A percentile compares a stretch with the other conserved stretches of the same genome.
Evolutionary conservation across 1,139 yeast species (phyloP).

Genomic region (Scheffersomyces stambukii): DNA sequence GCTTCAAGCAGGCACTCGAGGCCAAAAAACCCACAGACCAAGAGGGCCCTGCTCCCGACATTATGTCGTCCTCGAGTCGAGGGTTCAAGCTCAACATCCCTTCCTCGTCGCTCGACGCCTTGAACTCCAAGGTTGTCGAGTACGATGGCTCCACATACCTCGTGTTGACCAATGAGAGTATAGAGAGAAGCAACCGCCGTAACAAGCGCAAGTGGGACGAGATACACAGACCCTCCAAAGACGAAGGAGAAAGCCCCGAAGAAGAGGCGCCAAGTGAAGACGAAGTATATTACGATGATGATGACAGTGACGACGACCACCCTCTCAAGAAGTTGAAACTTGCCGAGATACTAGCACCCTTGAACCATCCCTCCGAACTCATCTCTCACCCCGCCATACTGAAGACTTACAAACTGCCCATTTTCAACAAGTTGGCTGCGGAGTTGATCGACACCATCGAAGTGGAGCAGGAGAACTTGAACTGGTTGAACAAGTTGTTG

Average conservation of each 20-base stretch:
- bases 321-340: constrained; percentile 35
- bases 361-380: constrained; percentile 76
- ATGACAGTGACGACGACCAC: constrained; percentile 24
- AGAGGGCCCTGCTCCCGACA: neutral
- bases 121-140: constrained; percentile 36
- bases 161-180: constrained; percentile 34
- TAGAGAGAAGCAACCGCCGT: constrained; percentile 22
- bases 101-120: constrained; percentile 17
- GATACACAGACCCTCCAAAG: constrained; percentile 17
- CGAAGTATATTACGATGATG: constrained; percentile 26
- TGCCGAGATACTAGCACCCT: constrained; percentile 66
- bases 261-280: constrained; percentile 31
- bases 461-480: constrained; percentile 72
- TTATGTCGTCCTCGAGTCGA: constrained; percentile 18
- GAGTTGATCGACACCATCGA: constrained; percentile 77
- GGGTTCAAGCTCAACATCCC: constrained; percentile 31
- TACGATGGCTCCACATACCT: constrained; percentile 38
- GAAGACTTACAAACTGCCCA: constrained; percentile 55
- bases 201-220: constrained; percentile 37
- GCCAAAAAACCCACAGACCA: constrained; percentile 8
- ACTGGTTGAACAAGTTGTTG: constrained; percentile 64
- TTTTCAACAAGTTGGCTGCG: constrained; percentile 51
- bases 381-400: constrained; percentile 67
- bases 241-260: constrained; percentile 17
- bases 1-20: constrained; percentile 37